Percentiles rank a stretch among this genome's conserved stretches.
These are phyloP conservation scores for Fennellomyces sp. DNA, from an alignment of 371 early-diverging fungal species.

Conservation along the genomic window DNA sequence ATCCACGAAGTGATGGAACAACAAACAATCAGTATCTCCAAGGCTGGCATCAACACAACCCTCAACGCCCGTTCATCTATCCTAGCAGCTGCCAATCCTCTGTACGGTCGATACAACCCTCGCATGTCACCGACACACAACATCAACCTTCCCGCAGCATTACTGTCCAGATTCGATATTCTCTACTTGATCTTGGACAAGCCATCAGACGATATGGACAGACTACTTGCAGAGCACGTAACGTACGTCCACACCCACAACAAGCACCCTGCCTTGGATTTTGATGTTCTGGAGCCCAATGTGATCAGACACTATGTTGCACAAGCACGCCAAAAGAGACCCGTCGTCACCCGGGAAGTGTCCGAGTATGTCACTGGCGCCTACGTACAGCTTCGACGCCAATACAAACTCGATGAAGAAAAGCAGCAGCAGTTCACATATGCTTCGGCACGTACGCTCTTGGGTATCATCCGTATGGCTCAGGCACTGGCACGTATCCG, in stretches of 20 bases:
- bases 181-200: slow-evolving; percentile 89
- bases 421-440: slow-evolving; percentile 63
- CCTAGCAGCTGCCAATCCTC: slow-evolving; percentile 91
- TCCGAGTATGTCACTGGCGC: slow-evolving; percentile 87
- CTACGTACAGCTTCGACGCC: slow-evolving; percentile 83
- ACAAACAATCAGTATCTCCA: slow-evolving; percentile 90
- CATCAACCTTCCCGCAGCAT: slow-evolving; percentile 95
- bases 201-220: slow-evolving; percentile 74
- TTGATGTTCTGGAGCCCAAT: slow-evolving; percentile 66
- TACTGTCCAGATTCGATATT: slow-evolving; percentile 98
- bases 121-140: slow-evolving; percentile 85
- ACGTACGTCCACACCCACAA: slow-evolving; percentile 89
- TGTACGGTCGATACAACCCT: slow-evolving; percentile 86
- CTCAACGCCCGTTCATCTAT: slow-evolving; percentile 92
- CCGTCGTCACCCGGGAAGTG: slow-evolving; percentile 75
- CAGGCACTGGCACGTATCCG: slow-evolving; percentile 92
- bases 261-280: slow-evolving; percentile 72
- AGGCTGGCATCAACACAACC: slow-evolving; percentile 94
- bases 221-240: slow-evolving; percentile 87
- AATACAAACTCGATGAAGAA: slow-evolving; percentile 70
- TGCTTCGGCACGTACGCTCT: slow-evolving; percentile 81
- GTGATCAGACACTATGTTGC: slow-evolving; percentile 90
- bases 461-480: slow-evolving; percentile 92
- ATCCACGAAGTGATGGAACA: slow-evolving; percentile 98
- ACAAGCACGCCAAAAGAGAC: slow-evolving; percentile 74